phyloP scores from a whole-genome alignment of 306 rosid genomes.

The Malus sieversii region DNA sequence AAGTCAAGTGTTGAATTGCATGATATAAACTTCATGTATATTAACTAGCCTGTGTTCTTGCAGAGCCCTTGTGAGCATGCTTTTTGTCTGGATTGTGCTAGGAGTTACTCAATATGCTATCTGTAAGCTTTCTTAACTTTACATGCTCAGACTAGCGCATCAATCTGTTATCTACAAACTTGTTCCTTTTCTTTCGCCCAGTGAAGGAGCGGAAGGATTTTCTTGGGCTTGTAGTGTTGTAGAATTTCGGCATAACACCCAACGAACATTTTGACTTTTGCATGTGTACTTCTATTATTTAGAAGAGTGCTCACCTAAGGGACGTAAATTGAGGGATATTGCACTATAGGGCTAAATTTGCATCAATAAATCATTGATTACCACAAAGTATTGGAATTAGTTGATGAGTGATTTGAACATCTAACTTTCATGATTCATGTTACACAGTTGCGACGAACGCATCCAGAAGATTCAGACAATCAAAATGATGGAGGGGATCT shows the following conservation, averaged over 20 bases:
- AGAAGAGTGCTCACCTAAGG: background rate
- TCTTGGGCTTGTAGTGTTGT: background rate
- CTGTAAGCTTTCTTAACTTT: constrained; percentile 51
- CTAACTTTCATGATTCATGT: constrained; percentile 23
- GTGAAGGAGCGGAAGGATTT: background rate
- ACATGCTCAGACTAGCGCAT: background rate
- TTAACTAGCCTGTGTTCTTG: constrained; percentile 33
- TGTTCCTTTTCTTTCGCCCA: background rate
- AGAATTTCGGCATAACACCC: background rate
- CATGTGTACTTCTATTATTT: background rate
- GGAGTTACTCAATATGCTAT: constrained; percentile 91
- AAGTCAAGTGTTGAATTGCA: constrained; percentile 11
- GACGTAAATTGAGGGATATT: background rate
- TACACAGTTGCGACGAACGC: constrained; percentile 82
- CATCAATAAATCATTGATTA: background rate
- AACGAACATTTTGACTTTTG: background rate
- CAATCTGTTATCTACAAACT: background rate
- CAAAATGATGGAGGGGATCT: constrained; percentile 98
- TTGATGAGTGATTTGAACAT: constrained; percentile 9
- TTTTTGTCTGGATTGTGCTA: constrained; percentile 91
- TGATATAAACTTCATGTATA: constrained; percentile 3
- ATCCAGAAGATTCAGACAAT: constrained; percentile 96
- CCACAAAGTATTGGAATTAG: background rate
- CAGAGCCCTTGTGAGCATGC: constrained; percentile 99
- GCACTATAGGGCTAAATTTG: background rate